These are phyloP conservation scores for Aspergillus sparsus DNA, from an alignment of 495 filamentous ascomycete genomes.

Conservation along the genomic window DNA sequence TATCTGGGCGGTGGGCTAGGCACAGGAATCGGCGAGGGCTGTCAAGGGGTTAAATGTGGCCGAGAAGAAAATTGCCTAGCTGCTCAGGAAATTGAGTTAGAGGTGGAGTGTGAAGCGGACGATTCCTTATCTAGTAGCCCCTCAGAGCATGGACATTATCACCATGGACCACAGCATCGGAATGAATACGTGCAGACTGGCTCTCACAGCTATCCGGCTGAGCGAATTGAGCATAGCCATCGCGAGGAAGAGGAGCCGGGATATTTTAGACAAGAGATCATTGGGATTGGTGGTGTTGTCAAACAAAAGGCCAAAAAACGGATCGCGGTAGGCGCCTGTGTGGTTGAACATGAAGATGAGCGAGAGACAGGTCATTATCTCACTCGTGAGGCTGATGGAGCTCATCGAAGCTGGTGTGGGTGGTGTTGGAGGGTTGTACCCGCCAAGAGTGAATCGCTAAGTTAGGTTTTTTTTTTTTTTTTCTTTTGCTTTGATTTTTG, in stretches of 20 bases:
- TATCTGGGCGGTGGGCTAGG: constrained; percentile 73
- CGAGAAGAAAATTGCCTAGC: constrained; percentile 69
- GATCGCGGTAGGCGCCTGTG: constrained; percentile 75
- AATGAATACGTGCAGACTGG: constrained; percentile 8
- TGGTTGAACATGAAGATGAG: constrained; percentile 82
- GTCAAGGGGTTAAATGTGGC: constrained; percentile 82
- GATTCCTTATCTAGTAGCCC: constrained; percentile 43
- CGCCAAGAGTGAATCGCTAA: constrained; percentile 29
- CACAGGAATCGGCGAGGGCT: constrained; percentile 84
- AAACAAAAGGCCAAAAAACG: constrained; percentile 79
- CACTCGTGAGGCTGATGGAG: constrained; percentile 58
- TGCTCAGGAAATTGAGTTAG: constrained; percentile 71
- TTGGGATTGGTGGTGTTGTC: constrained; percentile 80
- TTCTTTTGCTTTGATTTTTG: no score
- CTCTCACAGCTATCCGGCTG: constrained; percentile 13
- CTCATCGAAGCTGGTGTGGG: constrained; percentile 52
- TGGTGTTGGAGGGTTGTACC: constrained; percentile 52
- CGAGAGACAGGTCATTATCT: constrained; percentile 62
- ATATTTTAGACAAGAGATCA: constrained; percentile 80
- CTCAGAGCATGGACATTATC: constrained; percentile 15
- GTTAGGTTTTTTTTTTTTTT: not conserved
- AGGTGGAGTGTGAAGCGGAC: constrained; percentile 74
- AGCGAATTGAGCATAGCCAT: constrained; percentile 20
- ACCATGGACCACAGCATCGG: constrained; percentile 5
- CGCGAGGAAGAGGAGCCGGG: constrained; percentile 56